Base-by-base conservation (phyloP, 257 asterid species). In the Craterostigma plantagineum region DNA sequence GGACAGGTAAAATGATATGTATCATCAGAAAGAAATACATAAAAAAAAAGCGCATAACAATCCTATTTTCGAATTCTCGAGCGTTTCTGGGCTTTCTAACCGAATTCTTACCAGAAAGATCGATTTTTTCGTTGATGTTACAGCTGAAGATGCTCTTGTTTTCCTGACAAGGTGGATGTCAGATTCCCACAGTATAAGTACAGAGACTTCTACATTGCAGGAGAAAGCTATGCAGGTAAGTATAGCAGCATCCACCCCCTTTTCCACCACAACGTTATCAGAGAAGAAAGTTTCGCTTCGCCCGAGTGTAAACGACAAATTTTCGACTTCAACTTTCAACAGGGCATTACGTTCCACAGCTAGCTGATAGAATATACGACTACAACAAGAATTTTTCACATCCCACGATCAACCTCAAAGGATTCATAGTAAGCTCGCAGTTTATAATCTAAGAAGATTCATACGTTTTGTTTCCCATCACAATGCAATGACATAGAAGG, bases 291-390 rank as follows among this genome's bases (percentile, higher is more conserved):
- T n/a, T n/a, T n/a, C n/a, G n/a, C n/a, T n/a, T n/a, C n/a, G n/a
- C n/a, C n/a, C n/a, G n/a, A n/a, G n/a, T n/a, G n/a, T n/a, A n/a
- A n/a, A n/a, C n/a, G n/a, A n/a, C n/a, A n/a, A n/a, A n/a, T 35
- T 47, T 14, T n/a, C 35, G 39, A 11, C 3, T n/a, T n/a, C n/a
- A n/a, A n/a, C n/a, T n/a, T n/a, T n/a, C n/a, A 10, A 35, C 67
- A 79, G 96, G 96, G 35, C 95, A 83, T 52, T 84, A 76, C 48
- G 71, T 71, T 15, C 93, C 95, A 39, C 92, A 84, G 46, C 49
- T 84, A 45, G 93, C 95, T 30, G 18, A 50, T 42, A 54, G 51
- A 46, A 69, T 81, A 55, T 23, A 54, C n/a, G 78, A 70, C n/a
- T 57, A 71, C 49, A 77, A 77, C 77, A 65, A 65, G 41, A 59